Percentiles rank a stretch among this genome's conserved stretches.
phyloP scores from a whole-genome alignment of 1,284 basidiomycete species.

The Cerrena zonata region DNA sequence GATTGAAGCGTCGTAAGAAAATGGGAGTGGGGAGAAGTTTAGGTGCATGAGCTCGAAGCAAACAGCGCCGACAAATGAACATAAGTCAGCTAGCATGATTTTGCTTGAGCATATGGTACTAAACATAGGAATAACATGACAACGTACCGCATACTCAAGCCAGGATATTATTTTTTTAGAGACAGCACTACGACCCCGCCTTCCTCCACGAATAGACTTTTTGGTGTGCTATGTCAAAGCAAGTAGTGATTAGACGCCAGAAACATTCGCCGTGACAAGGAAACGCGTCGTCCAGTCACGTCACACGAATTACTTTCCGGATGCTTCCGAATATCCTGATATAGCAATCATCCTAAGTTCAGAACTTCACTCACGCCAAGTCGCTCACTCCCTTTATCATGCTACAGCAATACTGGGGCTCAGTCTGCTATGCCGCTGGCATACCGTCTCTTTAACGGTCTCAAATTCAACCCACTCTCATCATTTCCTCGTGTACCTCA shows the following conservation, averaged over 20 bases:
- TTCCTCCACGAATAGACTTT: constrained; percentile 2
- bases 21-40: constrained; percentile 9
- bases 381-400: too few relatives aligned
- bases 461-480: too few relatives aligned
- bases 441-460: too few relatives aligned
- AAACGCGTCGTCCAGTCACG: constrained; percentile 1
- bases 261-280: background rate
- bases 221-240: constrained; percentile 1
- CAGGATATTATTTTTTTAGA: background rate
- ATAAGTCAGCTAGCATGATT: constrained; percentile 26
- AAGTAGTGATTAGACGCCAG: background rate
- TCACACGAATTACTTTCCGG: background rate
- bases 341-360: too few relatives aligned
- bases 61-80: constrained; percentile 31
- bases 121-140: background rate
- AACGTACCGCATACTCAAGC: constrained; percentile 26
- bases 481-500: too few relatives aligned
- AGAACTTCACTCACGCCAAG: too few relatives aligned
- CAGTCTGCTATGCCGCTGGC: too few relatives aligned
- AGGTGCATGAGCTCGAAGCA: constrained; percentile 26
- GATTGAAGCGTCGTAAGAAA: background rate
- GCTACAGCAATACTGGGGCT: too few relatives aligned
- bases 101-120: too few relatives aligned
- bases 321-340: background rate
- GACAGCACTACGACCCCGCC: background rate